A percentile compares a stretch with the other conserved stretches of the same genome.
These are phyloP conservation scores for Ascochyta pisi DNA, from an alignment of 2,329 filamentous ascomycete genomes.

Conservation along the genomic window DNA sequence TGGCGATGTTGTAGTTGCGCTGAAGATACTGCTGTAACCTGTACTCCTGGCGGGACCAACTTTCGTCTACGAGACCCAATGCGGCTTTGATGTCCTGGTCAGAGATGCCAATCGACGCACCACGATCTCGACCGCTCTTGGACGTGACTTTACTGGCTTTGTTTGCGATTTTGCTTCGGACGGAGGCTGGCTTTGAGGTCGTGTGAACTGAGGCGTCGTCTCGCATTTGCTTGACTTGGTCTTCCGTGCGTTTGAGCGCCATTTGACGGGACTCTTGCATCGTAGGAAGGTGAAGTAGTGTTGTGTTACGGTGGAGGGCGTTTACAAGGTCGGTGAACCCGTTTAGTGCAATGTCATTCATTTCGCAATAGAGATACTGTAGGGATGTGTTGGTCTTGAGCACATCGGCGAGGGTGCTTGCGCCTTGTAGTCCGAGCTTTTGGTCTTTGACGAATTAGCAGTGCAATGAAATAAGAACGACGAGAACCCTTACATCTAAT, in stretches of 20 bases:
- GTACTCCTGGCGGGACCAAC: constrained; percentile 58
- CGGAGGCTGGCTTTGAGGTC: constrained; percentile 41
- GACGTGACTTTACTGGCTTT: constrained; percentile 41
- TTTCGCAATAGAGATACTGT: constrained; percentile 71
- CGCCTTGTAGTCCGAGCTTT: constrained; percentile 72
- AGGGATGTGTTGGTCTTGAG: constrained; percentile 69
- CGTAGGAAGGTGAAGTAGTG: constrained; percentile 66
- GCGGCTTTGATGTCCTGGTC: constrained; percentile 60
- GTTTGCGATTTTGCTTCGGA: constrained; percentile 44
- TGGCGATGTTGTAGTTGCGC: constrained; percentile 55
- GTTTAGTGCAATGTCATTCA: constrained; percentile 75
- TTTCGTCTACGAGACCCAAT: constrained; percentile 56
- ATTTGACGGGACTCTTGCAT: constrained; percentile 68
- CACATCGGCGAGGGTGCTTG: constrained; percentile 72
- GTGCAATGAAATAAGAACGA: no score
- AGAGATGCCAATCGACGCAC: constrained; percentile 41
- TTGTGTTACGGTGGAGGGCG: constrained; percentile 69
- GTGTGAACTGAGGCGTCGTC: constrained; percentile 43
- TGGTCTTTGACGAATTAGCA: constrained; percentile 56
- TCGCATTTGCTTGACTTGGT: constrained; percentile 62
- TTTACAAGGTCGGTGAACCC: constrained; percentile 74
- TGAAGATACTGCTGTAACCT: constrained; percentile 56
- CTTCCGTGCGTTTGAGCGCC: constrained; percentile 66
- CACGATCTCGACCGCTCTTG: constrained; percentile 34
- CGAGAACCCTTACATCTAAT: constrained; percentile 59